These are phyloP conservation scores for Yamadazyma taylorii DNA, from an alignment of 1,139 yeast genomes.

Conservation along the genomic window DNA sequence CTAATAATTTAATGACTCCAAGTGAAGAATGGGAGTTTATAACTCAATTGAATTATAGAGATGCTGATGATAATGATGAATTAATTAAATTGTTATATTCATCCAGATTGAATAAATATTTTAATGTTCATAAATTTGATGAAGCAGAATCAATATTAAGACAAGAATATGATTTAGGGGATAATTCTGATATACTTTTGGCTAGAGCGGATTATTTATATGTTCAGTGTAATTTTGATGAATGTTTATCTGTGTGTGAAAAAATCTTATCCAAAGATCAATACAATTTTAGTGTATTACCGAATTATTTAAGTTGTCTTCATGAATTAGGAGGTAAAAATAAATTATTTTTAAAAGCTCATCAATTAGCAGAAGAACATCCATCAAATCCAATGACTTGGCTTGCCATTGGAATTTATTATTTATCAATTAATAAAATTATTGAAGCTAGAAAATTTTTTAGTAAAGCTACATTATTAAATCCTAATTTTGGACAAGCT, in stretches of 20 bases:
- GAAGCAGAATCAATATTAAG: constrained; percentile 66
- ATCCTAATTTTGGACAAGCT: constrained; percentile 91
- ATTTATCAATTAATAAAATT: constrained; percentile 70
- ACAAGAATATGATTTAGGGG: constrained; percentile 71
- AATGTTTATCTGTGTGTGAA: constrained; percentile 77
- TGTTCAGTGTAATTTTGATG: constrained; percentile 77
- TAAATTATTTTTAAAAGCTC: constrained; percentile 77
- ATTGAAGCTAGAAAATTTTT: constrained; percentile 85
- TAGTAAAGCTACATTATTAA: constrained; percentile 83
- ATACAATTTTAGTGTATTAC: constrained; percentile 70
- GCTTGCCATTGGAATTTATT: constrained; percentile 92
- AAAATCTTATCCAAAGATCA: constrained; percentile 60
- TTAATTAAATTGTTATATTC: constrained; percentile 75
- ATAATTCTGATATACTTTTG: constrained; percentile 67
- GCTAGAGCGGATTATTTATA: constrained; percentile 73
- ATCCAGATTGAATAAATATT: constrained; percentile 71
- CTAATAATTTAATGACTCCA: constrained; percentile 77
- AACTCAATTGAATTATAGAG: constrained; percentile 64
- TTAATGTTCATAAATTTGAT: constrained; percentile 56
- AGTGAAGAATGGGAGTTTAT: constrained; percentile 86
- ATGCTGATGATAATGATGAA: constrained; percentile 79
- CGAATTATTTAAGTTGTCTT: constrained; percentile 79
- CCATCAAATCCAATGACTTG: constrained; percentile 86
- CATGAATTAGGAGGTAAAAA: constrained; percentile 85
- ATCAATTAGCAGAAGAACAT: constrained; percentile 80